Conservation (phyloP, 345 rosid genomes). For the Punica granatum region DNA sequence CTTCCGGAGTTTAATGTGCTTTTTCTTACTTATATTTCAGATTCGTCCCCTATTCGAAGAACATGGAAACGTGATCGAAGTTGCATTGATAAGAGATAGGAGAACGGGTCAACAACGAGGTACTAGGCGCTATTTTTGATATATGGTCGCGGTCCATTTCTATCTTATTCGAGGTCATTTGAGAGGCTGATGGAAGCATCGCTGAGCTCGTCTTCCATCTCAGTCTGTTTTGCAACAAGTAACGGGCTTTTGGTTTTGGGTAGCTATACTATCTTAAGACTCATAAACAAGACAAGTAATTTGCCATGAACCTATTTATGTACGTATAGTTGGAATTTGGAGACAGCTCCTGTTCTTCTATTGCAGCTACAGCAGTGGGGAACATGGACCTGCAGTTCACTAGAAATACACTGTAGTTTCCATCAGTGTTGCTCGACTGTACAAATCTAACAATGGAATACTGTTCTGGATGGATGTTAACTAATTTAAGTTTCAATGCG, state of each 20-base stretch:
- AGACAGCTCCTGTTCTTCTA: slow-evolving; percentile 41
- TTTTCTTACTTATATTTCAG: slow-evolving; percentile 27
- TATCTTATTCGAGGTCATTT: slow-evolving; percentile 70
- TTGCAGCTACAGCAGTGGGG: slow-evolving; percentile 39
- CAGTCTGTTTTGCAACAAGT: slow-evolving; percentile 68
- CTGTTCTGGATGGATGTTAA: slow-evolving; percentile 7
- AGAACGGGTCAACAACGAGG: slow-evolving; percentile 98
- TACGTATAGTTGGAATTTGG: slow-evolving; percentile 35
- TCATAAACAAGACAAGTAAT: slow-evolving; percentile 45
- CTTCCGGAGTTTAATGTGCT: neutral
- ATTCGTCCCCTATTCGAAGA: slow-evolving; percentile 79
- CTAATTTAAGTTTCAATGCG: slow-evolving; percentile 6
- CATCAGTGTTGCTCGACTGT: slow-evolving; percentile 9
- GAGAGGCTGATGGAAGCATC: slow-evolving; percentile 93
- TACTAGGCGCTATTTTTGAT: slow-evolving; percentile 34
- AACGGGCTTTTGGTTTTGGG: slow-evolving; percentile 56
- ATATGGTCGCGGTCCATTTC: slow-evolving; percentile 33
- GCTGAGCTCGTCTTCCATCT: slow-evolving; percentile 68
- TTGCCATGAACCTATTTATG: slow-evolving; percentile 40
- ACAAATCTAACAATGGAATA: slow-evolving; percentile 13
- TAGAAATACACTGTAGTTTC: slow-evolving; percentile 37
- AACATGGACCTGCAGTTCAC: slow-evolving; percentile 28
- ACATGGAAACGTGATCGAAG: slow-evolving; percentile 89
- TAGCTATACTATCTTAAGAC: slow-evolving; percentile 33
- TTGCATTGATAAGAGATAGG: slow-evolving; percentile 92